These are phyloP conservation scores for Arachis stenosperma DNA, from an alignment of 306 rosid genomes.

Conservation along the genomic window DNA sequence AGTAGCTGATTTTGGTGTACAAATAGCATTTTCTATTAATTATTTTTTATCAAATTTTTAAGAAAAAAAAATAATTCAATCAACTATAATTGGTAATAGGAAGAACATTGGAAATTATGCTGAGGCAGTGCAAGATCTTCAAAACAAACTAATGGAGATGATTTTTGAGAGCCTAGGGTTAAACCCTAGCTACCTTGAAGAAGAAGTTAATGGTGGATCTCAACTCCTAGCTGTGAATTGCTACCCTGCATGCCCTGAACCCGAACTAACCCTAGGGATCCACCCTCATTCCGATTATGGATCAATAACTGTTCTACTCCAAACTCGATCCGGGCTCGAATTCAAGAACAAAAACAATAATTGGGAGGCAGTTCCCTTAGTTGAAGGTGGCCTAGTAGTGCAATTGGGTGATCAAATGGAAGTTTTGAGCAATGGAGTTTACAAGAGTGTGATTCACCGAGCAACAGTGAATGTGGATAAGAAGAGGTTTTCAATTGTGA, in stretches of 20 bases:
- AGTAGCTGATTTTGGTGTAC: no score
- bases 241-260: constrained; percentile 61
- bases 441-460: constrained; percentile 55
- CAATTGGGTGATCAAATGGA: constrained; percentile 64
- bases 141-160: constrained; percentile 42
- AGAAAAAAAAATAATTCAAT: not conserved
- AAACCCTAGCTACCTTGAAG: constrained; percentile 44
- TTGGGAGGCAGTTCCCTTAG: constrained; percentile 51
- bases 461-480: constrained; percentile 46
- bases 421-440: constrained; percentile 54
- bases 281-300: constrained; percentile 61
- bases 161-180: constrained; percentile 53
- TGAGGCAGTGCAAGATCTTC: constrained; percentile 44
- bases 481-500: constrained; percentile 52
- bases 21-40: no score
- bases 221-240: constrained; percentile 54
- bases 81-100: constrained; percentile 34
- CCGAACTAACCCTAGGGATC: constrained; percentile 54
- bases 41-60: not conserved
- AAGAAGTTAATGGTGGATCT: constrained; percentile 47
- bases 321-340: constrained; percentile 53
- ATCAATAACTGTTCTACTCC: constrained; percentile 52
- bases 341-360: constrained; percentile 39
- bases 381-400: constrained; percentile 53
- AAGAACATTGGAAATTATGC: constrained; percentile 62